Evolutionary conservation across 2,329 filamentous ascomycete genomes (phyloP).

Genomic region (Zymoseptoria tritici): DNA sequence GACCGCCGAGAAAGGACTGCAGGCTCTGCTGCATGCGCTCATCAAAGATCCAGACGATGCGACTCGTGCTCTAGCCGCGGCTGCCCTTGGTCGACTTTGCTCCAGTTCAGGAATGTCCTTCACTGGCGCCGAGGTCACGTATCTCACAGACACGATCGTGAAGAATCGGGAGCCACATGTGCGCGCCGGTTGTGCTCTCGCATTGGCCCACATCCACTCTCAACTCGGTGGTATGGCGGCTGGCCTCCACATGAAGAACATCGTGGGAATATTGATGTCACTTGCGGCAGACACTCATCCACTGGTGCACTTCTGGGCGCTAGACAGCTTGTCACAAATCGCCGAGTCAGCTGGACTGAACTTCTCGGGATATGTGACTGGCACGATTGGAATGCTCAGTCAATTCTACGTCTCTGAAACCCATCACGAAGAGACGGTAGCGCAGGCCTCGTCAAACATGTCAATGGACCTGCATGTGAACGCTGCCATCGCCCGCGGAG

Average conservation of each 20-base stretch:
- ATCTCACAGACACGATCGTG: conserved; percentile 88
- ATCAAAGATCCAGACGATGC: conserved; percentile 78
- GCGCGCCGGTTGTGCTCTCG: conserved; percentile 88
- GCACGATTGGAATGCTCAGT: conserved; percentile 85
- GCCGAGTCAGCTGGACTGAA: conserved; percentile 88
- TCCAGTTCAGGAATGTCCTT: conserved; percentile 77
- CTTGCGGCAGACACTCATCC: conserved; percentile 93
- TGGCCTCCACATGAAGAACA: conserved; percentile 91
- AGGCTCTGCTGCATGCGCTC: conserved; percentile 66
- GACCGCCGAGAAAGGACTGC: conserved; percentile 66
- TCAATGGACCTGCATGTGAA: conserved; percentile 78
- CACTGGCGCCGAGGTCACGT: conserved; percentile 83
- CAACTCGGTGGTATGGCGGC: conserved; percentile 97
- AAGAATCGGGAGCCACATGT: conserved; percentile 88
- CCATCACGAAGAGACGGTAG: conserved; percentile 76
- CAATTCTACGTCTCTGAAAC: conserved; percentile 88
- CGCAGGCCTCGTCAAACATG: conserved; percentile 78
- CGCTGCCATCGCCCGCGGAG: conserved; percentile 74
- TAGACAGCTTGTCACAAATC: conserved; percentile 78
- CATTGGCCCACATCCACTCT: conserved; percentile 85
- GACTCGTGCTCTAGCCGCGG: conserved; percentile 76
- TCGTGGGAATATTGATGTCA: conserved; percentile 96
- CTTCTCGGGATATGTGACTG: conserved; percentile 83
- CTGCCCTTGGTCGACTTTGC: conserved; percentile 79
- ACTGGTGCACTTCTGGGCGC: conserved; percentile 90